Evolutionary conservation across 768 basidiomycete species (phyloP), one percentile per base, ranked within the genome.

Genomic region (Amanita subjunquillea): DNA sequence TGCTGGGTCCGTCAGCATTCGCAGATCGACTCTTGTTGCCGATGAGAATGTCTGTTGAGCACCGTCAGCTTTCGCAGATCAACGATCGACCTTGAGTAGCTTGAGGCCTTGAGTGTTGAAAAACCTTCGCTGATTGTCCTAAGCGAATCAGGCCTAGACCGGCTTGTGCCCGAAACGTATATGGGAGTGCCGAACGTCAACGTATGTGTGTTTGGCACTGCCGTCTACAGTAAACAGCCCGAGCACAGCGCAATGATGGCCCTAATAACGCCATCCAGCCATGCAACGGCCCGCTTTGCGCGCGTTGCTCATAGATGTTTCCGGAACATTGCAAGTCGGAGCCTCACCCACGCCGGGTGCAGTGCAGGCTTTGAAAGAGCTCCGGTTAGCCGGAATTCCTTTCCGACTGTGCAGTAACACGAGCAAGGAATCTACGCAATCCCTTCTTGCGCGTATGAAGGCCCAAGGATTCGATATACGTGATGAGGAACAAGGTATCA

Each of bases 401-500:
- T 71, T 82, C 64, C 69, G 77, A 25, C 68, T 77, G 53, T 85
- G 86, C 61, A 85, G 81, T 47, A 87, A 87, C 60, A 80, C 80
- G 0, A 83, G 81, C 61, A 82, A 85, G 55, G 83, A 85, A 56
- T 79, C 80, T 0, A 77, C 71, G 0, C 40, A 50, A 3, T 67
- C 66, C 3, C 62, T 86, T 5, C 56, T 76, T n/a, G 50, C 51
- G 1, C 68, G 71, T 20, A 67, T 87, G 57, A 49, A 57, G 0
- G 57, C 60, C 0, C 75, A 82, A 56, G 80, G 82, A 0, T 75
- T 87, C 55, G 69, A 73, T 10, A 62, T 79, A 2, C 58, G 41
- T 2, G 59, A 56, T 13, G 45, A 42, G 7, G 27, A 48, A 15
- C 27, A 46, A n/a, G 17, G 36, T 48, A 48, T 13, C 37, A 61